Base-by-base conservation (phyloP, 108 stramenopile species). In the Thalassiosira profunda region DNA sequence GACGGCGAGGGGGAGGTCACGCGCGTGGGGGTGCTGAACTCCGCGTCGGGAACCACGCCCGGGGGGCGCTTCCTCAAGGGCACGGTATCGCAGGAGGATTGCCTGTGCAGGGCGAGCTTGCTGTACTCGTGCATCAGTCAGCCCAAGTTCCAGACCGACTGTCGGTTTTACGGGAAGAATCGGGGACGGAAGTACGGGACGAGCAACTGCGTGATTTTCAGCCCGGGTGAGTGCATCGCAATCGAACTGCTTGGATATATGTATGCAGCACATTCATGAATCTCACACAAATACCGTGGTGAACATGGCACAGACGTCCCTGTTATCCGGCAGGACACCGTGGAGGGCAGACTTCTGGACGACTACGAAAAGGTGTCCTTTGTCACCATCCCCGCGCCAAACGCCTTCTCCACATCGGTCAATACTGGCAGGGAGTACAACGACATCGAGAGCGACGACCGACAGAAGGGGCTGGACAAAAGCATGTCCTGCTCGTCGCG, bases 111-210 rank as follows among this genome's bases (percentile, higher is more conserved):
- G 35, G 82, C 82, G 4, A 73, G 64, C 26, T 70, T 83, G 47
- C 45, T 83, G 41, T 83, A 83, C 59, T 74, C 82, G 6, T 79
- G 78, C 37, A 67, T 83, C 20, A 68, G 66, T 51, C 76, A 79
- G 56, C 72, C 76, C 9, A 78, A 63, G 31, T 81, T 76, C 45
- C 53, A 56, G 53, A 52, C 37, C 8, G 74, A 58, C 43, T 52
- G 42, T 3, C 28, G 74, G 29, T 75, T 75, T 45, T 75, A 75
- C 61, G 64, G 74, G 29, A 75, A 75, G 64, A 75, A 75, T 67
- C 64, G 74, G 41, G 45, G 64, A 33, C 28, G 66, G 30, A 66
- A 43, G 58, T 75, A 75, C 45, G 74, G 74, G 8, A 65, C 48
- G 29, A 60, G 58, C 51, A 75, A 75, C 33, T 75, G 74, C 33